Conservation (phyloP, 75 land plant genomes). For the Cryptomeria japonica region DNA sequence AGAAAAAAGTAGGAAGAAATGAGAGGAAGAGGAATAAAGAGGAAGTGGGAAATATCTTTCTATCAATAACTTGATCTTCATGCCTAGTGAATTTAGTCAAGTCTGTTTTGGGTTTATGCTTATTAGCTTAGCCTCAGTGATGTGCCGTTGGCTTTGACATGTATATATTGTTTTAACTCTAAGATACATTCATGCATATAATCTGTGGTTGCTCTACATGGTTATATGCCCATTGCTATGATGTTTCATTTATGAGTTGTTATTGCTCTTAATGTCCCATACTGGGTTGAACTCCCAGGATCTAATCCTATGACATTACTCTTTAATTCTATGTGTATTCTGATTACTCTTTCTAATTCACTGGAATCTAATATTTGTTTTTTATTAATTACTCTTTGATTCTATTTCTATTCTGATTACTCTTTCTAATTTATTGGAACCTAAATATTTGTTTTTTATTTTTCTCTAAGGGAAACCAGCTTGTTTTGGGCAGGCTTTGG, state of each 20-base stretch:
- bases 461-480: not conserved
- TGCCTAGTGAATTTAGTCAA: not conserved
- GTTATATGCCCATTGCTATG: not conserved
- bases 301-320: not conserved
- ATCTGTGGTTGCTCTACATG: not conserved
- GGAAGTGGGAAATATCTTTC: not conserved
- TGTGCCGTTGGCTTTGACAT: not conserved
- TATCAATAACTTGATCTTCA: not conserved
- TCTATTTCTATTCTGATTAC: not conserved
- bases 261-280: not conserved
- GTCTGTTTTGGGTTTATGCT: not conserved
- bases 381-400: not conserved
- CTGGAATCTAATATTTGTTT: no score
- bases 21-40: no score
- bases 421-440: not conserved
- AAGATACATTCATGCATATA: not conserved
- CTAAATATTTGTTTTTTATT: not conserved
- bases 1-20: no score
- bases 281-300: conserved; percentile 4
- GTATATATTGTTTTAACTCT: not conserved
- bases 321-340: not conserved
- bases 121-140: no score
- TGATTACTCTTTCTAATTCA: not conserved
- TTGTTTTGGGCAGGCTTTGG: conserved; percentile 55
- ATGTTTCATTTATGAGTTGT: conserved; percentile 3